phyloP scores from a whole-genome alignment of 129 eudicot species.

The Rutidosis leptorrhynchoides region DNA sequence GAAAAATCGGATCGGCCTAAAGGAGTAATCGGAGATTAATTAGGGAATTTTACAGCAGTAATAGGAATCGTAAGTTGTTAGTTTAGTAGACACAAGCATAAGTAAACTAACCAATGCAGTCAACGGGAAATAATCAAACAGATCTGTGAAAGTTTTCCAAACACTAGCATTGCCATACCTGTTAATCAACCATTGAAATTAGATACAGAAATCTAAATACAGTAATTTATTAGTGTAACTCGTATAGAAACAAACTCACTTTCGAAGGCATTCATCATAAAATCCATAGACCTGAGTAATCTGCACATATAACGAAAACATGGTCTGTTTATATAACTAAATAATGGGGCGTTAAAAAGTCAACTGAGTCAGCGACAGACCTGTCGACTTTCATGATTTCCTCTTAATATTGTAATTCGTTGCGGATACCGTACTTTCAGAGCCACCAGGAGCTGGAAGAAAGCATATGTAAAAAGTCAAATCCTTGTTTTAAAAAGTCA shows the following conservation, averaged over 20 bases:
- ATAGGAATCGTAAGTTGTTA: neutral
- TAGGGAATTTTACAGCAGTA: no score
- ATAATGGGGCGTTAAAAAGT: neutral
- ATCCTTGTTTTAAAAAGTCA: neutral
- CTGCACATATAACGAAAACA: slow-evolving; percentile 45
- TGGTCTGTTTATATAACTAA: neutral
- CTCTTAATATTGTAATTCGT: slow-evolving; percentile 87
- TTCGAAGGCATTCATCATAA: slow-evolving; percentile 94
- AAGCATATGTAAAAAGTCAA: neutral
- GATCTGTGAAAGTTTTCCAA: slow-evolving; percentile 77
- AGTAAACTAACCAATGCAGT: slow-evolving; percentile 66
- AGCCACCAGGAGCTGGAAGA: slow-evolving; percentile 82
- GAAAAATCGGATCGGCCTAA: no score
- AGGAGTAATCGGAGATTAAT: no score
- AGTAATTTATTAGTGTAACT: no score
- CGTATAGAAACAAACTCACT: slow-evolving; percentile 50
- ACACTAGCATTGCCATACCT: slow-evolving; percentile 83
- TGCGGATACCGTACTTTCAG: slow-evolving; percentile 84
- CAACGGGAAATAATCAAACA: slow-evolving; percentile 71
- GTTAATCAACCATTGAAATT: slow-evolving; percentile 15
- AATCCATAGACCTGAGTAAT: slow-evolving; percentile 97
- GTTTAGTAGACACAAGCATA: neutral
- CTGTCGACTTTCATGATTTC: slow-evolving; percentile 96
- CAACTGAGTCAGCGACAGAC: slow-evolving; percentile 33
- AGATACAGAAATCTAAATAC: neutral